A percentile compares a stretch with the other conserved stretches of the same genome.
These are phyloP conservation scores for Neurospora sp. DNA, from an alignment of 495 filamentous ascomycete genomes.

Conservation along the genomic window DNA sequence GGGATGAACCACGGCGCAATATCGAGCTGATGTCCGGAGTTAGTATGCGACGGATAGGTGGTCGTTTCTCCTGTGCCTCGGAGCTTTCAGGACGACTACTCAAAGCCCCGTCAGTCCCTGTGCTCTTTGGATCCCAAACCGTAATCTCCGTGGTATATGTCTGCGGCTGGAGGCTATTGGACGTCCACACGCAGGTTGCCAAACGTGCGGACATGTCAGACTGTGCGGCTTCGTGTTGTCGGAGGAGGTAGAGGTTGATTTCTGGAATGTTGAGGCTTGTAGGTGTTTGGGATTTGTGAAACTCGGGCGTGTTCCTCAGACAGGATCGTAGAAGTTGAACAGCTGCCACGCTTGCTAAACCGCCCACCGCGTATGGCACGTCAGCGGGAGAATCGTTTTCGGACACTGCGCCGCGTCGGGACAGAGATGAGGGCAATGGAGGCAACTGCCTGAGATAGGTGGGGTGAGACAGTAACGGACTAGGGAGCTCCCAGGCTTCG, in stretches of 20 bases:
- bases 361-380: not conserved
- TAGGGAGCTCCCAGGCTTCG: not conserved
- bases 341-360: not conserved
- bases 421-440: not conserved
- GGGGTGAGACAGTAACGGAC: not conserved
- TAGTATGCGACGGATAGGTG: not conserved
- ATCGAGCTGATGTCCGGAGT: not conserved
- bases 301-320: not conserved
- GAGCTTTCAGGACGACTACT: not conserved
- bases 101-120: not conserved
- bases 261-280: not conserved
- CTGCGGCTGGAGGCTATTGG: not conserved
- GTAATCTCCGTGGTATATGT: not conserved
- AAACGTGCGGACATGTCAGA: not conserved
- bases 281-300: not conserved
- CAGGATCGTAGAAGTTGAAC: not conserved
- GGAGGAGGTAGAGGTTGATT: not conserved
- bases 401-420: not conserved
- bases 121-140: not conserved
- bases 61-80: not conserved
- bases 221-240: not conserved
- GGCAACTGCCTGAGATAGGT: not conserved
- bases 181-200: not conserved
- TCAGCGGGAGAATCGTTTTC: not conserved
- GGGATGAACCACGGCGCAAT: not conserved